A percentile compares a stretch with the other conserved stretches of the same genome.
Evolutionary conservation across 768 basidiomycete genomes (phyloP).

Genomic region (Rossbeevera mucosa): DNA sequence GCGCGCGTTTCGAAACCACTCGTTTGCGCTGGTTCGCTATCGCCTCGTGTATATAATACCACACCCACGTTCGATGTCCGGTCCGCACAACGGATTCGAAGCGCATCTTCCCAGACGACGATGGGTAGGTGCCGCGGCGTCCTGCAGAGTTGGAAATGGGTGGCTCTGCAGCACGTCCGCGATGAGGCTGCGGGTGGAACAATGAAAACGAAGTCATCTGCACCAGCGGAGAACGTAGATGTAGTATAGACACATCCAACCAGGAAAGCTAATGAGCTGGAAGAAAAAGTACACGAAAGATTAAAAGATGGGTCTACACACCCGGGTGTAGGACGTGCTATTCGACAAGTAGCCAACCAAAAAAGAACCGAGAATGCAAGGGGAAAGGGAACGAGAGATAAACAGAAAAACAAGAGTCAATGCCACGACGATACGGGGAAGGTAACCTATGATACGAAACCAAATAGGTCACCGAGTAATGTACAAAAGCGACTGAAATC

Average conservation of each 20-base stretch:
- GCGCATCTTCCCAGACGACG: constrained; percentile 19
- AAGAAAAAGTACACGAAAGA: neutral
- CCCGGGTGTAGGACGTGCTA: neutral
- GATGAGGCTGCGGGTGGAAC: neutral
- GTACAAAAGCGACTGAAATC: constrained; percentile 1
- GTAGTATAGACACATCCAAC: neutral
- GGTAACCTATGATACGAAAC: constrained; percentile 3
- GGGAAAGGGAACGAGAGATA: neutral
- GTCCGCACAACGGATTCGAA: constrained; percentile 5
- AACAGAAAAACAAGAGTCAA: neutral
- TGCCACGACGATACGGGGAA: neutral
- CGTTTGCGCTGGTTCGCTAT: constrained; percentile 39
- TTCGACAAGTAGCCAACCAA: neutral
- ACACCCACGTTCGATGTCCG: neutral
- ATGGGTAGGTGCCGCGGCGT: neutral
- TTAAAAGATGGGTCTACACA: constrained; percentile 10
- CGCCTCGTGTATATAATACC: constrained; percentile 10
- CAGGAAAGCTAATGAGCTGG: neutral
- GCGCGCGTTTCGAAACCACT: constrained; percentile 45
- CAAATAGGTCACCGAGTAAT: neutral
- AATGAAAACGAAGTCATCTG: neutral
- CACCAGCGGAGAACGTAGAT: neutral
- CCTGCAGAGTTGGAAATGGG: constrained; percentile 9
- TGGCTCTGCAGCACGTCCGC: constrained; percentile 10
- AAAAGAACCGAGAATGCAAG: neutral